Base-by-base conservation (phyloP, 208 protist species). In the Trypanosoma melophagium region DNA sequence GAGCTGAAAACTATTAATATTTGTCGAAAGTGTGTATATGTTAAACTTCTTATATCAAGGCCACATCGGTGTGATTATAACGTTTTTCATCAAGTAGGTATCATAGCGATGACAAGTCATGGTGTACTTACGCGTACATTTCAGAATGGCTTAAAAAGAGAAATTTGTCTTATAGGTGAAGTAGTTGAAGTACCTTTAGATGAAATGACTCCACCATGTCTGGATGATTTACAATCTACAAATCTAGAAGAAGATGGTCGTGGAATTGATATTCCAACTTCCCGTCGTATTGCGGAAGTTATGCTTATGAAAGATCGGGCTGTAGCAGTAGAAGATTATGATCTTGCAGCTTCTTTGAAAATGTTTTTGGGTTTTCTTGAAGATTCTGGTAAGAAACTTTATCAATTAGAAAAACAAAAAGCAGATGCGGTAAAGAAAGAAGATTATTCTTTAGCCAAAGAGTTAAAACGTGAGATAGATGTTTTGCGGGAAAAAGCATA, bases 1-100 rank as follows among this genome's bases (percentile, higher is more conserved):
- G 89, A 97, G 77, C 81, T 97, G n/a, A 97, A 97, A 67, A 93
- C 89, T 9, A 80, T 96, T n/a, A 78, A 79, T 42, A 77, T 97
- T 16, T 64, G 64, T 25, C 63, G 71, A 14, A 67, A 56, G 31
- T 94, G 89, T 71, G 77, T 78, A n/a, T 96, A 94, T 67, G 69
- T 97, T 17, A 95, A 94, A 75, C 76, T 97, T 16, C 47, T 93
- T 31, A 56, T 97, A 59, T 82, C 77, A 74, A 80, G 74, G 22
- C 89, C 87, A 19, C 82, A 96, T 75, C 42, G 71, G 24, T 92
- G 87, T 49, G 59, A 77, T 38, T 93, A 89, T 76, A 97, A 97
- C 72, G 41, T 92, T 13, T 97, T 91, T 63, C 69, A 93, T 45
- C 90, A 97, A 60, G 86, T 97, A 4, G 90, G 89, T 28, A 56